Evolutionary conservation across 1,284 basidiomycete genomes (phyloP).

Genomic region (Puccinia coronata): DNA sequence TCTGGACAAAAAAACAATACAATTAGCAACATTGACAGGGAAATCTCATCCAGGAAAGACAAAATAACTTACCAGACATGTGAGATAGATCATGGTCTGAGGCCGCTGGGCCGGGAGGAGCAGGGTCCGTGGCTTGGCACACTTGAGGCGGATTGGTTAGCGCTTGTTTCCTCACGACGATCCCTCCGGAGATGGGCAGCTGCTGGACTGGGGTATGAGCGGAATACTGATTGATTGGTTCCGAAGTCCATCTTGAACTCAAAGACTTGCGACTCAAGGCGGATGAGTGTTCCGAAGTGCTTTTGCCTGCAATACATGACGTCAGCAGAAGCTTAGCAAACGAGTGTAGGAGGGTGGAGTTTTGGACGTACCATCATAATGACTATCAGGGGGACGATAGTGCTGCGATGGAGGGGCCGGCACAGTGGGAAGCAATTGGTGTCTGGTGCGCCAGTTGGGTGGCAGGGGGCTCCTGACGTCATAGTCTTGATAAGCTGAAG

Average conservation of each 20-base stretch:
- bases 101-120: neutral
- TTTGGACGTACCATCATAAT: conserved; percentile 25
- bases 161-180: conserved; percentile 17
- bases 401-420: conserved; percentile 20
- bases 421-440: conserved; percentile 40
- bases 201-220: neutral
- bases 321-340: neutral
- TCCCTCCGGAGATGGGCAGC: neutral
- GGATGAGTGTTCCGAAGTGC: neutral
- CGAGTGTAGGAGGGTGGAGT: neutral
- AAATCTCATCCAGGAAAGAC: no score
- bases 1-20: neutral
- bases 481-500: neutral
- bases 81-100: neutral
- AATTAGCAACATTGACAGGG: neutral
- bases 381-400: neutral
- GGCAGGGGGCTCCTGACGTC: neutral
- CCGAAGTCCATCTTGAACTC: conserved; percentile 26
- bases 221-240: conserved; percentile 19
- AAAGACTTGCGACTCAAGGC: neutral
- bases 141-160: conserved; percentile 37
- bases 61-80: neutral
- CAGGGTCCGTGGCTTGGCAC: neutral
- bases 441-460: conserved; percentile 28
- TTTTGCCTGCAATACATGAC: neutral